These are phyloP conservation scores for Phytopythium vexans DNA, from an alignment of 352 stramenopile species.

Conservation along the genomic window DNA sequence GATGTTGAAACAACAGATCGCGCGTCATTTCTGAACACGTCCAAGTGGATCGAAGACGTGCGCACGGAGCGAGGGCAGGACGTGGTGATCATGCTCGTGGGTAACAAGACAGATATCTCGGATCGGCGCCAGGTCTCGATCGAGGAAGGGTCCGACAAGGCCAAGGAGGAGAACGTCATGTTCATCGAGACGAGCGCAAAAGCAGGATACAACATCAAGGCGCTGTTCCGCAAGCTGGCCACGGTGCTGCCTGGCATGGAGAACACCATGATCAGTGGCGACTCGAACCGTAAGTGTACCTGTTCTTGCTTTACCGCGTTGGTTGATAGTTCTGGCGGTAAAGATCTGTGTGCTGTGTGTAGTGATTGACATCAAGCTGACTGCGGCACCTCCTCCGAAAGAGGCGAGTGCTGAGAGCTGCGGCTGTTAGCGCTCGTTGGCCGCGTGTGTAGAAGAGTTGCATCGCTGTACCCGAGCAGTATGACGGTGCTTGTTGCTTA, in stretches of 20 bases:
- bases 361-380: conserved; percentile 91
- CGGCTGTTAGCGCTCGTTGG: conserved; percentile 41
- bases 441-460: conserved; percentile 3
- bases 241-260: conserved; percentile 96
- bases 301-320: background rate
- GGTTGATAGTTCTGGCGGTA: conserved; percentile 4
- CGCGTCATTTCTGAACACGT: conserved; percentile 97
- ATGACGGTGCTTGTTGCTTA: no score
- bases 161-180: conserved; percentile 97
- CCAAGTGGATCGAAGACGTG: conserved; percentile 99
- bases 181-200: conserved; percentile 99
- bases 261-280: conserved; percentile 85
- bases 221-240: conserved; percentile 98
- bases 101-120: conserved; percentile 99
- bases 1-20: conserved; percentile 61
- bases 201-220: conserved; percentile 98
- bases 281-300: conserved; percentile 73
- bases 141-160: conserved; percentile 98
- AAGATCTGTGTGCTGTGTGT: conserved; percentile 4
- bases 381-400: conserved; percentile 72
- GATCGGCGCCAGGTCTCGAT: conserved; percentile 96
- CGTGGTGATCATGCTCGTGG: conserved; percentile 99
- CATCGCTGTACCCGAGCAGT: no score
- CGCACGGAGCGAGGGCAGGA: conserved; percentile 97
- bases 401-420: conserved; percentile 67